These are phyloP conservation scores for Mycotypha africana DNA, from an alignment of 371 early-diverging fungal genomes.

Conservation along the genomic window DNA sequence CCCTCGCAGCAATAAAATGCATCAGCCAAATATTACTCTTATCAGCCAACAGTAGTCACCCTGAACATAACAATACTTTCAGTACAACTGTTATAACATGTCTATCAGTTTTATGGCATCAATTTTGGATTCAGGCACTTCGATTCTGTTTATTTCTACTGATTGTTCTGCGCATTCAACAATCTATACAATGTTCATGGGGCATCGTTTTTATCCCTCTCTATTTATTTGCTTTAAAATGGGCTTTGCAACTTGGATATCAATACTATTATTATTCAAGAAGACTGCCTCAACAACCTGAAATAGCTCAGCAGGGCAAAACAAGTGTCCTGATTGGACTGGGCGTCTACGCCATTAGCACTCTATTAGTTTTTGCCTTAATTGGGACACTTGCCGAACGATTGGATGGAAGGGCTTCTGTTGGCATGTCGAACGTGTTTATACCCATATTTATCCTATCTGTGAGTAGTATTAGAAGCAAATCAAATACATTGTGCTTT, in stretches of 20 bases:
- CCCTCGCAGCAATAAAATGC: neutral
- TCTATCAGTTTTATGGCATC: too few relatives aligned
- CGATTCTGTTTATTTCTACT: slow-evolving; percentile 56
- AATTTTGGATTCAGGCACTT: slow-evolving; percentile 52
- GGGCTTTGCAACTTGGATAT: slow-evolving; percentile 41
- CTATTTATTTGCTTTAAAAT: slow-evolving; percentile 63
- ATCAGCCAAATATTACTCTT: too few relatives aligned
- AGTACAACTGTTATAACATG: too few relatives aligned
- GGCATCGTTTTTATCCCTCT: slow-evolving; percentile 74
- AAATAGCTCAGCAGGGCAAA: slow-evolving; percentile 50
- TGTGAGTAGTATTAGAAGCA: slow-evolving; percentile 17
- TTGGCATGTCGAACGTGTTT: slow-evolving; percentile 60
- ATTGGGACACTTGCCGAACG: slow-evolving; percentile 67
- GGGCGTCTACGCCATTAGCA: slow-evolving; percentile 42
- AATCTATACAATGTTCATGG: slow-evolving; percentile 58
- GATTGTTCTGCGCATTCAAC: slow-evolving; percentile 58
- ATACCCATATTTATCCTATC: slow-evolving; percentile 79
- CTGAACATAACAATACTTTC: too few relatives aligned
- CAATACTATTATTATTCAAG: slow-evolving; percentile 42
- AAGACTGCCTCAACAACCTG: slow-evolving; percentile 35
- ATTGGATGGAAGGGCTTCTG: slow-evolving; percentile 46
- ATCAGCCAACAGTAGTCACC: too few relatives aligned
- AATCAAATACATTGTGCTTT: too few relatives aligned
- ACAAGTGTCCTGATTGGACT: slow-evolving; percentile 43
- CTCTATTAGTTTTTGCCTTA: slow-evolving; percentile 58